Evolutionary conservation across 176 grass and related monocot species (phyloP).

Genomic region (Ensete glaucum): DNA sequence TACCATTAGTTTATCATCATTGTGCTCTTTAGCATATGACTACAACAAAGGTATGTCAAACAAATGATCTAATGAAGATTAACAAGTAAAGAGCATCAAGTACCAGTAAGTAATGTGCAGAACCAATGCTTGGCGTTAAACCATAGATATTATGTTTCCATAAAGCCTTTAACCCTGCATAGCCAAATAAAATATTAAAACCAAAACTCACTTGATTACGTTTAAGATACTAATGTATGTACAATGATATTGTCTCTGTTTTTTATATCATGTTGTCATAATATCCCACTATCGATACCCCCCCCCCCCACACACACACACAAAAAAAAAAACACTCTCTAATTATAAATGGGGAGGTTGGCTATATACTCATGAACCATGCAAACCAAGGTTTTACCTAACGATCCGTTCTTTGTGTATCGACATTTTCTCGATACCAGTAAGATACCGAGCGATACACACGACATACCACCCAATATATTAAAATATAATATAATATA

Average conservation of each 20-base stretch:
- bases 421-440: no score
- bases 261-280: background rate
- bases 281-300: no score
- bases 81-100: constrained; percentile 23
- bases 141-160: constrained; percentile 93
- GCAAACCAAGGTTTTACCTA: no score
- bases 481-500: no score
- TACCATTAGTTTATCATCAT: constrained; percentile 63
- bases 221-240: no score
- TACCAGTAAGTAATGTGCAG: constrained; percentile 96
- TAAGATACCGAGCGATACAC: no score
- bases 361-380: background rate
- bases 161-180: constrained; percentile 73
- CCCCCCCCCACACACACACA: no score
- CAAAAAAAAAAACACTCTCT: no score
- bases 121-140: constrained; percentile 89
- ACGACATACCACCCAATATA: no score
- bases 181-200: background rate
- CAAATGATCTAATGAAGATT: constrained; percentile 9
- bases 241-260: background rate
- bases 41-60: constrained; percentile 37
- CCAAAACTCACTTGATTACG: no score
- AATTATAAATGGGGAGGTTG: background rate
- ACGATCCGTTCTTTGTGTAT: no score
- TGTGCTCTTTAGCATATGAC: constrained; percentile 75